Evolutionary conservation across 1,284 basidiomycete genomes (phyloP).

Genomic region (Pulveroboletus sp.): DNA sequence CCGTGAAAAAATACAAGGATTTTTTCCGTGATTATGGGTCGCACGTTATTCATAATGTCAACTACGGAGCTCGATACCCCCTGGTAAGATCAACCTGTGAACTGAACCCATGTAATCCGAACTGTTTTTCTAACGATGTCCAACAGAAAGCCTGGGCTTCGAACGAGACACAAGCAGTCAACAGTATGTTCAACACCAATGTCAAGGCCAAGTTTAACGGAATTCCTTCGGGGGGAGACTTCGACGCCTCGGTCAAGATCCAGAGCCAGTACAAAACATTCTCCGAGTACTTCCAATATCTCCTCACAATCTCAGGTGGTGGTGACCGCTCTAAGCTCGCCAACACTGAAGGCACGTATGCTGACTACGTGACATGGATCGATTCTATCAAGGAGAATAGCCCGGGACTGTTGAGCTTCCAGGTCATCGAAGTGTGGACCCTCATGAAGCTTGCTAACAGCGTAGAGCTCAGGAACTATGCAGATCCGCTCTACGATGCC

Average conservation of each 20-base stretch:
- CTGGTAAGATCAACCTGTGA: background rate
- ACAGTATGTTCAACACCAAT: constrained; percentile 2
- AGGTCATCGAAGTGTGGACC: constrained; percentile 1
- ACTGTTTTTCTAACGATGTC: background rate
- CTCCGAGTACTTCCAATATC: background rate
- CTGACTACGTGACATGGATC: background rate
- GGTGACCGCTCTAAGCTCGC: background rate
- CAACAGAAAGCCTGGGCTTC: constrained; percentile 6
- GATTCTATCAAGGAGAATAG: background rate
- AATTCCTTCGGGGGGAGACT: constrained; percentile 5
- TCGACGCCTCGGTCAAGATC: background rate
- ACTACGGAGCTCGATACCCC: constrained; percentile 5
- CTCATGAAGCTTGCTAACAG: background rate
- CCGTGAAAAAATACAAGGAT: background rate
- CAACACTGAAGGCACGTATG: background rate
- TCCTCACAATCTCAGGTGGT: background rate
- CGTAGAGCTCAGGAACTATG: background rate
- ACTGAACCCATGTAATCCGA: background rate
- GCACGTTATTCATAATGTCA: background rate
- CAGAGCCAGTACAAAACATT: background rate
- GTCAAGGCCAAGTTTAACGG: constrained; percentile 12
- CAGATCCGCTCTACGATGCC: background rate
- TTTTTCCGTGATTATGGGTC: constrained; percentile 1
- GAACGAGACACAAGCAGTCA: background rate
- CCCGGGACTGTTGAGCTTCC: background rate